Evolutionary conservation across 768 basidiomycete species (phyloP).

Genomic region (Boletus rufocinnamomeus): DNA sequence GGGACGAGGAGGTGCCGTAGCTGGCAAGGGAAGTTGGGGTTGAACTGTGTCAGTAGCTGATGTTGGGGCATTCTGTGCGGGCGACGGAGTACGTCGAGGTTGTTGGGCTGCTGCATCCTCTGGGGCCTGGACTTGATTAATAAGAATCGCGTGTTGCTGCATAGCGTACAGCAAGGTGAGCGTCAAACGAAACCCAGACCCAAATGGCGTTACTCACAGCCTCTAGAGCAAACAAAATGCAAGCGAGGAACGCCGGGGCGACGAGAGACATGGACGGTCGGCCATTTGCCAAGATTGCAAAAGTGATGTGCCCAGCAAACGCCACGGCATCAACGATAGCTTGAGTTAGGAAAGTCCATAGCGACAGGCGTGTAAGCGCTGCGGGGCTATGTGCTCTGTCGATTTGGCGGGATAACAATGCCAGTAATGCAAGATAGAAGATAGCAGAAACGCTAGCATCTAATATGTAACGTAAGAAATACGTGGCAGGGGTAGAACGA

Average conservation of each 20-base stretch:
- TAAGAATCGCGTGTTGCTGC: constrained; percentile 82
- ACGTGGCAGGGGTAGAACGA: not conserved
- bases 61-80: constrained; percentile 6
- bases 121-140: constrained; percentile 82
- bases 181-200: not conserved
- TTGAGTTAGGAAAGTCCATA: constrained; percentile 82
- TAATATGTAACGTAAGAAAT: constrained; percentile 31
- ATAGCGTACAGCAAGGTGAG: not conserved
- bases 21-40: constrained; percentile 25
- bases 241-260: constrained; percentile 82
- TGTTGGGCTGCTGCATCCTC: constrained; percentile 52
- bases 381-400: constrained; percentile 76
- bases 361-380: constrained; percentile 73
- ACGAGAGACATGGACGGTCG: constrained; percentile 77
- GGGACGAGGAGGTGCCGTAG: constrained; percentile 17
- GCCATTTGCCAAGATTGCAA: constrained; percentile 84
- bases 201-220: constrained; percentile 53
- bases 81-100: constrained; percentile 18
- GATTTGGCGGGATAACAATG: constrained; percentile 73
- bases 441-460: constrained; percentile 73
- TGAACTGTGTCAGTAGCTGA: constrained; percentile 11
- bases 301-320: constrained; percentile 87
- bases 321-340: constrained; percentile 79
- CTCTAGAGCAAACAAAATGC: constrained; percentile 78
- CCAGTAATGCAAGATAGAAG: constrained; percentile 66